Evolutionary conservation across 1,139 yeast species (phyloP), one percentile per base, ranked within the genome.

Genomic region (Entelexis sorbosivorans): DNA sequence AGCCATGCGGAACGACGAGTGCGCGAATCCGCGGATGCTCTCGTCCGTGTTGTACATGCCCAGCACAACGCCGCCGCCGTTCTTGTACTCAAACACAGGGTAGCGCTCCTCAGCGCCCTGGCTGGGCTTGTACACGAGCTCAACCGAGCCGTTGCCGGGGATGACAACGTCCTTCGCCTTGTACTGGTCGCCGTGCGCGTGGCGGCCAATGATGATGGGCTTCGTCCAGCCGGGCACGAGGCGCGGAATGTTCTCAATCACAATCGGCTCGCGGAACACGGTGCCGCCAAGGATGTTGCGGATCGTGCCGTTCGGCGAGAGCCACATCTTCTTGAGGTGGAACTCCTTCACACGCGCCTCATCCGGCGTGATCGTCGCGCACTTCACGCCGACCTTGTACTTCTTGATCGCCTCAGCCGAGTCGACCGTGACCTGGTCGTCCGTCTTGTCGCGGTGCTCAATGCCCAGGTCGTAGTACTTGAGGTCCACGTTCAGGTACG

Each of bases 361-460:
- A 67, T 89, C 97, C 9, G 97, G 97, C n/a, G 97, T 89, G 68
- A 89, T 89, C 52, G 97, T 89, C 49, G 97, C 97, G 73, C 97
- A 89, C 73, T 89, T 89, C 63, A 89, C 83, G 55, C 95, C 97
- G 47, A 89, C 97, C 52, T 88, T 86, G 67, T 86, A 82, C 71
- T 88, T 75, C 67, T 80, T 75, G 63, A 86, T 88, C 51, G 97
- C 97, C 57, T 83, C 74, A 35, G 96, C 96, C 8, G 96, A 87
- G 58, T 89, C 96, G 49, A 75, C 67, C 29, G 97, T 89, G 63
- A 89, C 87, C 70, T 84, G 72, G 68, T 89, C 97, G 62, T 86
- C 76, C 44, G 97, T 89, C 60, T 78, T 69, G 69, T 89, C 96
- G 68, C 97, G 79, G 69, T 81, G 73, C 67, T 82, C 80, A 59